Percentiles rank a stretch among this genome's conserved stretches.
phyloP scores from a whole-genome alignment of 257 asterid species.

The Ehretia macrophylla region DNA sequence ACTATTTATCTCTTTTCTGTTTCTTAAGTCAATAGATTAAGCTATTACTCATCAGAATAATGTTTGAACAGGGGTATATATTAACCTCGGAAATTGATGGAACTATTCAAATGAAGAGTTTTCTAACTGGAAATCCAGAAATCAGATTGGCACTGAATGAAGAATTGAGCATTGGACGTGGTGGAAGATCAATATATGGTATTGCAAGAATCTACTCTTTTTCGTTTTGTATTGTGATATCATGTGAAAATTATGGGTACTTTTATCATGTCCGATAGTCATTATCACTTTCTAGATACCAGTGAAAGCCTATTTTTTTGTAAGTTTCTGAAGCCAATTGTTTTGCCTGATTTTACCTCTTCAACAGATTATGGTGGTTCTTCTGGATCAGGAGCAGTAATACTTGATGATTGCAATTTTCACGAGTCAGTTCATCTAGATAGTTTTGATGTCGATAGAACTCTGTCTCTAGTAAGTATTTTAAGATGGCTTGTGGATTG shows the following conservation, averaged over 20 bases:
- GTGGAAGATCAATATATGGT: slow-evolving; percentile 72
- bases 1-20: not conserved
- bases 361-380: slow-evolving; percentile 81
- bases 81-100: slow-evolving; percentile 99
- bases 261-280: not conserved
- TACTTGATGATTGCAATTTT: slow-evolving; percentile 98
- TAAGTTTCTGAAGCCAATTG: not conserved
- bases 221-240: not conserved
- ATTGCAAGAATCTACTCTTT: slow-evolving; percentile 16
- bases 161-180: slow-evolving; percentile 78
- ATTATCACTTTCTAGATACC: not conserved
- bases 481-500: slow-evolving; percentile 14
- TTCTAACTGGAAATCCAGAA: slow-evolving; percentile 96
- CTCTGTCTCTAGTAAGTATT: slow-evolving; percentile 72
- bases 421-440: slow-evolving; percentile 98
- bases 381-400: slow-evolving; percentile 79
- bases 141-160: slow-evolving; percentile 94
- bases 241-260: not conserved
- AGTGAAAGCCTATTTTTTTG: not conserved
- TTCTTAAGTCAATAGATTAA: not conserved
- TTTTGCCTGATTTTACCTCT: slow-evolving; percentile 5
- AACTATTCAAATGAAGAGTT: slow-evolving; percentile 99
- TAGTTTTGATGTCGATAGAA: slow-evolving; percentile 89
- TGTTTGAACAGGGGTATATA: slow-evolving; percentile 49
- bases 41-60: slow-evolving; percentile 5